Evolutionary conservation across 345 rosid genomes (phyloP), one percentile per base, ranked within the genome.

Genomic region (Stellera chamaejasme): DNA sequence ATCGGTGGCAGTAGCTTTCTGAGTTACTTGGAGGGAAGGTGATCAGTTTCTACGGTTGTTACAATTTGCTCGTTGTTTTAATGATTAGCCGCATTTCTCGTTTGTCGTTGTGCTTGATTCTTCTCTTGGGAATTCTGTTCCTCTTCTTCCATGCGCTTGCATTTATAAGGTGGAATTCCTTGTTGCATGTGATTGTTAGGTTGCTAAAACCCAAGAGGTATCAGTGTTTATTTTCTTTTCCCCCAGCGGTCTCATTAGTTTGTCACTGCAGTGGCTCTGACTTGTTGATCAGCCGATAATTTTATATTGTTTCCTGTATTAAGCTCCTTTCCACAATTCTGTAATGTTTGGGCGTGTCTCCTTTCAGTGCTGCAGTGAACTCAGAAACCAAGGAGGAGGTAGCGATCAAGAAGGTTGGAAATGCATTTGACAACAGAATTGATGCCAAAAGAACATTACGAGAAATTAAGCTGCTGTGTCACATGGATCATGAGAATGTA

Each of bases 381-480:
- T 73, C 78, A 0, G 82, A 75, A 64, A 80, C 82, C 13, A 52
- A 63, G 0, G 80, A 80, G 25, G 78, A 77, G 49, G 75, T 80
- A 25, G 86, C 86, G 7, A 80, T 80, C 13, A 80, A 80, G 77
- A 80, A 80, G 77, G 66, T 80, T 55, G 80, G 80, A 15, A 75
- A 80, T 61, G 82, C 82, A 10, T 80, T 80, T 56, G 78, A 70
- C 27, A 77, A 77, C 48, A 69, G 77, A 28, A 77, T 77, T n/a
- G 82, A 77, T 66, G 82, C 86, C 51, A 80, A 80, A 52, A 45
- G 80, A 36, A 77, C 82, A 0, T 46, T 80, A 27, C 71, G 86
- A 53, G 86, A 80, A 72, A 77, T 80, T 55, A 80, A 80, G 79
- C 72, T 80, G 50, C 86, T 80, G 66, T 73, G 73, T 44, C 82